Conservation (phyloP, 1,284 basidiomycete genomes). For the Marasmius fiardii region DNA sequence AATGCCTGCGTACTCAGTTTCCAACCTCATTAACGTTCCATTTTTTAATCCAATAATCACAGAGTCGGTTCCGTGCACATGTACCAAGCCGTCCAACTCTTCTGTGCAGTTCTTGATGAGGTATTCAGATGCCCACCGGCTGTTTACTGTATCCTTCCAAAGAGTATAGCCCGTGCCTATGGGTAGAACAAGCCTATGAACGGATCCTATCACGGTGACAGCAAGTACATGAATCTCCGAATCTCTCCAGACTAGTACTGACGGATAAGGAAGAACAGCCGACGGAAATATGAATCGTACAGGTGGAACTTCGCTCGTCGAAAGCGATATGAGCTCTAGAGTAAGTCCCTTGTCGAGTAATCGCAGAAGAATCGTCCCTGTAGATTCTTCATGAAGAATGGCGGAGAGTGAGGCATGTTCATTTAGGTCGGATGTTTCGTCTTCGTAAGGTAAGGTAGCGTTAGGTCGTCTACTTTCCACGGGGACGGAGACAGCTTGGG, state of each 20-base stretch:
- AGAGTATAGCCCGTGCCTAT: slow-evolving; percentile 47
- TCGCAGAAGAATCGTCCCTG: slow-evolving; percentile 72
- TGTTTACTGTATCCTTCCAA: slow-evolving; percentile 53
- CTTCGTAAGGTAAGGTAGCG: slow-evolving; percentile 39
- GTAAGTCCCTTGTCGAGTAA: slow-evolving; percentile 73
- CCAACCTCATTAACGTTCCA: slow-evolving; percentile 72
- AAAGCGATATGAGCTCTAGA: slow-evolving; percentile 74
- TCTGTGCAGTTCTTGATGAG: slow-evolving; percentile 52
- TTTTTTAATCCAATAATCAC: slow-evolving; percentile 65
- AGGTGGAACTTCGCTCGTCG: slow-evolving; percentile 50
- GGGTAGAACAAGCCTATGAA: slow-evolving; percentile 77
- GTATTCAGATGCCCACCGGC: slow-evolving; percentile 68
- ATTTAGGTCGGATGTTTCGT: slow-evolving; percentile 47
- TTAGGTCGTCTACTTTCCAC: slow-evolving; percentile 58
- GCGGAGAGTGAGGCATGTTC: slow-evolving; percentile 76
- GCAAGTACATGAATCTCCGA: slow-evolving; percentile 70
- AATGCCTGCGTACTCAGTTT: slow-evolving; percentile 52
- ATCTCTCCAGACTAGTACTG: slow-evolving; percentile 57
- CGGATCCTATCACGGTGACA: slow-evolving; percentile 64
- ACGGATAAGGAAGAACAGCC: slow-evolving; percentile 62
- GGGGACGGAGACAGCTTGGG: slow-evolving; percentile 49
- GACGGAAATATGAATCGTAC: slow-evolving; percentile 80
- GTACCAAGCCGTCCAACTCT: slow-evolving; percentile 49
- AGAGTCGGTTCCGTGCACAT: slow-evolving; percentile 68
- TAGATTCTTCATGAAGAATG: slow-evolving; percentile 51